phyloP scores from a whole-genome alignment of 768 basidiomycete genomes.

The Leccinum barrowsii region DNA sequence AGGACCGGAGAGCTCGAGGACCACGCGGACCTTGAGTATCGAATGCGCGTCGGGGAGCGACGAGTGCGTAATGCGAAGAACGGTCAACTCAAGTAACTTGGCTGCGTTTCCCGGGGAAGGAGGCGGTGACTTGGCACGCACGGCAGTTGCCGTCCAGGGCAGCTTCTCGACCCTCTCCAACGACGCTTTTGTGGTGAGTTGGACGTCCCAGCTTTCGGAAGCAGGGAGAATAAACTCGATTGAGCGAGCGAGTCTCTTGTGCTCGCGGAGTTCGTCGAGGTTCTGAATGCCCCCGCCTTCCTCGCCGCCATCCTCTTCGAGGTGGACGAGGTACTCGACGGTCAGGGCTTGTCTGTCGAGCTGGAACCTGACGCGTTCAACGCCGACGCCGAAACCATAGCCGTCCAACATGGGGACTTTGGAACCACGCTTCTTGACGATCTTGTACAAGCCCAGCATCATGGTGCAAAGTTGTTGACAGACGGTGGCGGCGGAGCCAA shows the following conservation, averaged over 20 bases:
- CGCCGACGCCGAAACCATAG: conserved; percentile 77
- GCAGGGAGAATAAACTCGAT: conserved; percentile 80
- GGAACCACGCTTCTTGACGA: conserved; percentile 70
- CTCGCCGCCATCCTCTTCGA: conserved; percentile 45
- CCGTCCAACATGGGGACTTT: conserved; percentile 72
- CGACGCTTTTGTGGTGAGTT: conserved; percentile 69
- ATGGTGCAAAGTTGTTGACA: conserved; percentile 85
- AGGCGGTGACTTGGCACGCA: conserved; percentile 37
- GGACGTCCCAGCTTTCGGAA: conserved; percentile 83
- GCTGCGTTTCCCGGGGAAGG: conserved; percentile 30
- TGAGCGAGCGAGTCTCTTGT: conserved; percentile 65
- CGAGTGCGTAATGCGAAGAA: conserved; percentile 71
- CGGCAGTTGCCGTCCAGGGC: conserved; percentile 68
- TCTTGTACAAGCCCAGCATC: conserved; percentile 75
- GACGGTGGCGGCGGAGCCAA: conserved; percentile 60
- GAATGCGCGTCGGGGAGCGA: conserved; percentile 69
- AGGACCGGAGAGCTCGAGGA: conserved; percentile 76
- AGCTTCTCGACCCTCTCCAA: conserved; percentile 67
- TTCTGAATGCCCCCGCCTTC: conserved; percentile 34
- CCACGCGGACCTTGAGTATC: conserved; percentile 74
- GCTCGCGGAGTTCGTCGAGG: conserved; percentile 69
- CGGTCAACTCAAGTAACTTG: conserved; percentile 46
- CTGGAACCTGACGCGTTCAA: conserved; percentile 78
- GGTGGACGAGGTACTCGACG: conserved; percentile 80
- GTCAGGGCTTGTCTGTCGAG: conserved; percentile 78